Evolutionary conservation across 2,329 filamentous ascomycete genomes (phyloP), one percentile per base, ranked within the genome.

Genomic region (Fusarium luffae): DNA sequence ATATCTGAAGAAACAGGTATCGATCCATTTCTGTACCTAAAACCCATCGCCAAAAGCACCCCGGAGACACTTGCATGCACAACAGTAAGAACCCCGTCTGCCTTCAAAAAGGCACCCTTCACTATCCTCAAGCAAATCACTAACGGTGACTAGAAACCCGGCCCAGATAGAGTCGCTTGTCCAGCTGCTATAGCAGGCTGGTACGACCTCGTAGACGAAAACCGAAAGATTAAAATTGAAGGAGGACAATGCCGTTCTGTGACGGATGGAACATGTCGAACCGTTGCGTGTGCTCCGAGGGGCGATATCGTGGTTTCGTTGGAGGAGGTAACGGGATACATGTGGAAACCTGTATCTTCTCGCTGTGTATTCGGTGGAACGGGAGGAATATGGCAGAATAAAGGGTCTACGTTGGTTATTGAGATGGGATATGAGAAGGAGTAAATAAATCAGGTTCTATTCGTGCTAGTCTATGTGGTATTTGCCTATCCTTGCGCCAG

Each of bases 291-390:
- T 32, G 71, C 73, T 4, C 73, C 69, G 1, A 21, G 19, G 0
- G 55, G 40, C 1, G 13, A 52, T 3, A 12, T 73, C 30, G 58
- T 16, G 8, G 41, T 75, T 4, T 11, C 14, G 0, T 18, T 61
- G 13, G 47, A 42, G 8, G 55, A 68, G 7, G 27, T 75, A 11
- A 62, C 46, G 5, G 73, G 73, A 27, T 57, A 57, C 2, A 69
- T 75, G 65, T 75, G 73, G 73, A 73, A 75, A 32, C 73, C 73
- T 2, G 19, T 75, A 3, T 65, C 70, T 7, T 55, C 54, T 7
- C 63, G 47, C n/a, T 75, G 73, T 28, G 72, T 75, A 3, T 50
- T 74, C 42, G 65, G 68, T 28, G 73, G 73, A 0, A 58, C 30
- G 2, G 71, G 73, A 5, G 73, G 71, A 3, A 68, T 75, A 28